phyloP scores from a whole-genome alignment of 257 asterid species.

The Solanum megistacrolobum region DNA sequence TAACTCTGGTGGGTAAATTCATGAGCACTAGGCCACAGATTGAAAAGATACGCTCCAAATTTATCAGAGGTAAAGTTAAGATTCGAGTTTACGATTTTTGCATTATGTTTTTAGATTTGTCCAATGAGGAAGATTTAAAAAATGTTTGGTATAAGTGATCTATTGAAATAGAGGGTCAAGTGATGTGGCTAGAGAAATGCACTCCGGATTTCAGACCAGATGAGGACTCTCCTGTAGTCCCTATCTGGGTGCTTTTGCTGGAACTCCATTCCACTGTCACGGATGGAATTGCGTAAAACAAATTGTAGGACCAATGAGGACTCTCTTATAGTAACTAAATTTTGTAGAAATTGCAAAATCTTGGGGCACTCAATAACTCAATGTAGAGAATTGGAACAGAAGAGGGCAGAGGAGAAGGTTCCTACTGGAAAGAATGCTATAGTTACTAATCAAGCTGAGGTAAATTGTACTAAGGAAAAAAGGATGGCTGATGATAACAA shows the following conservation, averaged over 20 bases:
- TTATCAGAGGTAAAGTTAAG: not conserved
- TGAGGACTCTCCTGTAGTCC: not conserved
- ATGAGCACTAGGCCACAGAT: not conserved
- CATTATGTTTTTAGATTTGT: not conserved
- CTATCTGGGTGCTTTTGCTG: not conserved
- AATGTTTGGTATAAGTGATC: not conserved
- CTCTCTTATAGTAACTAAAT: not conserved
- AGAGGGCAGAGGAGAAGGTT: not conserved
- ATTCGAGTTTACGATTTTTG: not conserved
- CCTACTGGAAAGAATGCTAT: not conserved
- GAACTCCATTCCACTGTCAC: not conserved
- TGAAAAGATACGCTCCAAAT: no score
- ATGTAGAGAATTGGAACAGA: not conserved
- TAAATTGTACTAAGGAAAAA: not conserved
- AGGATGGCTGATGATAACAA: not conserved
- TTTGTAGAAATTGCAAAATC: not conserved
- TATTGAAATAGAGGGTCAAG: not conserved
- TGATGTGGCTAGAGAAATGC: not conserved
- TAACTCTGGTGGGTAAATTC: not conserved
- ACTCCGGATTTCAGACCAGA: not conserved
- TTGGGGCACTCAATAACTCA: not conserved
- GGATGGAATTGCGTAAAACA: not conserved
- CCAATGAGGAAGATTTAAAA: not conserved
- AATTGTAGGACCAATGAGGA: not conserved
- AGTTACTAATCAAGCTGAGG: not conserved